Conservation (phyloP, 805 yeast genomes). For the Blastobotrys attinorum region DNA sequence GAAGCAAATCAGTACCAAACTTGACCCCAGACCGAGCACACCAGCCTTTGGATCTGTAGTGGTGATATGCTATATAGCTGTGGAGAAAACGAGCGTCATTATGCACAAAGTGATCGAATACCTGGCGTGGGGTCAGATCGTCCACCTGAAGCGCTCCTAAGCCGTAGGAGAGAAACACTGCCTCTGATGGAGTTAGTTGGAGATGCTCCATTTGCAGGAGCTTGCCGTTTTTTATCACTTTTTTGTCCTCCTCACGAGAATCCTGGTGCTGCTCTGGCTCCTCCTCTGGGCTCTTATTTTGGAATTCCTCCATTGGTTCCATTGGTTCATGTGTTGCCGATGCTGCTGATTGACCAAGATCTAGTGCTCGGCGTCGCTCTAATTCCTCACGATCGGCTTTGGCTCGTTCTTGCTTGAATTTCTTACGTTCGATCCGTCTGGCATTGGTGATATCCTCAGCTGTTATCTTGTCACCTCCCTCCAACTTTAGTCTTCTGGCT, state of each 20-base stretch:
- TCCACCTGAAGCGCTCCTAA: constrained; percentile 40
- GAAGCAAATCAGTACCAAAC: constrained; percentile 78
- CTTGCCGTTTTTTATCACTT: constrained; percentile 23
- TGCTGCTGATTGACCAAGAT: constrained; percentile 26
- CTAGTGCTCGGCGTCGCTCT: constrained; percentile 32
- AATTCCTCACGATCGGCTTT: constrained; percentile 45
- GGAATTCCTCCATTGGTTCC: too few relatives aligned
- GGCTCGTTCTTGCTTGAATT: constrained; percentile 64
- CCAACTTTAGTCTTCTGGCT: constrained; percentile 43
- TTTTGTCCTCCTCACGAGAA: constrained; percentile 33
- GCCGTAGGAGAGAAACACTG: constrained; percentile 56
- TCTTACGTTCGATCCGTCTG: constrained; percentile 62
- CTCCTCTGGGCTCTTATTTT: neutral
- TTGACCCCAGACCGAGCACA: constrained; percentile 88
- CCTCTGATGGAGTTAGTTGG: constrained; percentile 71
- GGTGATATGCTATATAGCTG: constrained; percentile 71
- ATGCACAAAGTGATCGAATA: constrained; percentile 11
- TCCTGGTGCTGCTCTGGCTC: neutral
- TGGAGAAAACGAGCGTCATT: constrained; percentile 36
- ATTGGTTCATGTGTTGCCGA: too few relatives aligned
- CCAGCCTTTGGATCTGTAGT: constrained; percentile 87
- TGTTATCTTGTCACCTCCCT: constrained; percentile 29
- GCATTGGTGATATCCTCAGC: constrained; percentile 72
- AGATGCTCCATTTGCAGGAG: constrained; percentile 34
- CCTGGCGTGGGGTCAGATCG: constrained; percentile 25